These are phyloP conservation scores for Medicago truncatula DNA, from an alignment of 306 rosid species.

Conservation along the genomic window DNA sequence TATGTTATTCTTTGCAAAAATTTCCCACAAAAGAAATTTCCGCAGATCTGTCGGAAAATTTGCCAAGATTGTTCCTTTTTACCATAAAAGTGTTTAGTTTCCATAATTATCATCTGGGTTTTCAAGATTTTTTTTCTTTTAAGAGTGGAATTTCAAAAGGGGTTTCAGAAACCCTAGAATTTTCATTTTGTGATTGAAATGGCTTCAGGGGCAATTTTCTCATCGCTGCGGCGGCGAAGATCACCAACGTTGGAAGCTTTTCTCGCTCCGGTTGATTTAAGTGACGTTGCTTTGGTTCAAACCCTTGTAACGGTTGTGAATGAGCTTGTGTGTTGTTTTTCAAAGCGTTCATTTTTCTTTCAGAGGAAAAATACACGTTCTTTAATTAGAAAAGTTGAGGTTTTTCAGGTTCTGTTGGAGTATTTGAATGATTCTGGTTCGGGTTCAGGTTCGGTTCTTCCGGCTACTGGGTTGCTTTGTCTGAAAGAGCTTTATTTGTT, in stretches of 20 bases:
- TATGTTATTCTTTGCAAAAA: slow-evolving; percentile 1
- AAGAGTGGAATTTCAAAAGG: background rate
- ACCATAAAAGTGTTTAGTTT: background rate
- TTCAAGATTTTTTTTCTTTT: background rate
- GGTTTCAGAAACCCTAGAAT: slow-evolving; percentile 36
- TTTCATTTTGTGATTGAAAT: slow-evolving; percentile 31
- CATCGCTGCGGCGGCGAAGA: slow-evolving; percentile 85
- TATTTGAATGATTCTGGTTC: slow-evolving; percentile 56
- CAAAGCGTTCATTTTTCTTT: slow-evolving; percentile 55
- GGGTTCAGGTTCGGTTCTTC: slow-evolving; percentile 36
- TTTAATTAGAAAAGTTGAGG: slow-evolving; percentile 67
- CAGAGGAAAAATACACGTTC: slow-evolving; percentile 81
- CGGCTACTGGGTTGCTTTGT: slow-evolving; percentile 74
- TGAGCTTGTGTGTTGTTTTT: slow-evolving; percentile 66
- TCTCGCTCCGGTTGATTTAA: slow-evolving; percentile 87
- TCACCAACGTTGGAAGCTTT: slow-evolving; percentile 89
- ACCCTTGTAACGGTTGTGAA: slow-evolving; percentile 63
- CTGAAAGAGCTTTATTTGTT: slow-evolving; percentile 84
- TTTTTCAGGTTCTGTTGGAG: slow-evolving; percentile 70
- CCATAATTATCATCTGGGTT: slow-evolving; percentile 11
- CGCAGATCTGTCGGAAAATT: slow-evolving; percentile 44
- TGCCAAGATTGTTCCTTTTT: background rate
- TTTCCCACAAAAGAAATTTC: slow-evolving; percentile 17
- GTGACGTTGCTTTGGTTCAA: slow-evolving; percentile 70
- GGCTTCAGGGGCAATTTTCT: slow-evolving; percentile 90